Base-by-base conservation (phyloP, 805 yeast genomes). In the Starmerella roubikii region DNA sequence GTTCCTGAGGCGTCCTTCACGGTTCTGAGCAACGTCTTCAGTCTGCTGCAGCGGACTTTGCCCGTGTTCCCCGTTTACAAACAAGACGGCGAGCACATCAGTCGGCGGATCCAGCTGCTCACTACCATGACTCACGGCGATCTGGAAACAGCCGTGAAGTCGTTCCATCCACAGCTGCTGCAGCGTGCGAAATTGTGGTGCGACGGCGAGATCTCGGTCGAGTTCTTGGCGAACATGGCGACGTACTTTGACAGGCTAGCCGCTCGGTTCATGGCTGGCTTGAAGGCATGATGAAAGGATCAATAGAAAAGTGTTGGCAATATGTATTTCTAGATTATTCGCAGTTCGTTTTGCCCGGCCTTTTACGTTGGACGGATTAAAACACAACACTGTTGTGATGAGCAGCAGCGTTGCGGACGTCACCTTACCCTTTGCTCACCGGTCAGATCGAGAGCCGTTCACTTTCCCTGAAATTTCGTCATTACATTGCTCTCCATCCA, bases 141-240 rank as follows among this genome's bases (percentile, higher is more conserved):
- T 34, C 31, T 47, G 2, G 39, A 34, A n/a, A 43, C 48, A 1
- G 47, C 50, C 6, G 50, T 50, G 19, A 46, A 38, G 27, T 47
- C 51, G n/a, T 33, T 47, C n/a, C 32, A 34, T 12, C 48, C 49
- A 3, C 49, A 46, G 24, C 32, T 46, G 4, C 2, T 19, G 16
- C 37, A 32, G 22, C 31, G 40, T 12, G 9, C 32, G 4, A 20
- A n/a, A 9, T 3, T 3, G 9, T 40, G 43, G 43, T 17, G 32
- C 9, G 16, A 26, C 3, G 33, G 13, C 11, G 24, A 25, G 20
- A 16, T 17, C 8, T 5, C 31, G 10, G 19, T 28, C 3, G 37
- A 38, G 16, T 32, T 32, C 18, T 3, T 21, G 3, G 25, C 23
- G 3, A 21, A 28, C n/a, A 5, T 38, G 17, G 10, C 7, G 4